Evolutionary conservation across 805 yeast species (phyloP), one percentile per base, ranked within the genome.

Genomic region (Metschnikowia henanensis): DNA sequence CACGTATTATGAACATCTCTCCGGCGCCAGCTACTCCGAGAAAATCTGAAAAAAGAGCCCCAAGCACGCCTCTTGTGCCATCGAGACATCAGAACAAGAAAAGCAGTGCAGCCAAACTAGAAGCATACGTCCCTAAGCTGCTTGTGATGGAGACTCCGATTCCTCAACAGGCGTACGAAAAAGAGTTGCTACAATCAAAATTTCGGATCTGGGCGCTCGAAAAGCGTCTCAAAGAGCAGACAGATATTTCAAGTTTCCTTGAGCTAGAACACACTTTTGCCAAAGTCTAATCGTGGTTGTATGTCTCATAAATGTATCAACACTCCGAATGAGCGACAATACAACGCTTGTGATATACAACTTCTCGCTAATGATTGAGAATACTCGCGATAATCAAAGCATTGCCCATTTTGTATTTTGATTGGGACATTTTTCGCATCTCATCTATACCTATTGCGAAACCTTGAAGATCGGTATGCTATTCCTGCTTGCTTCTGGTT

Each of bases 401-500:
- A n/a, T n/a, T n/a, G n/a, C n/a, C n/a, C n/a, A n/a, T n/a, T n/a
- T n/a, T n/a, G n/a, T n/a, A n/a, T n/a, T n/a, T n/a, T n/a, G n/a
- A n/a, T n/a, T n/a, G n/a, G n/a, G n/a, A n/a, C n/a, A n/a, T n/a
- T n/a, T n/a, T n/a, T n/a, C n/a, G n/a, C n/a, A n/a, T n/a, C n/a
- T n/a, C n/a, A n/a, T n/a, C n/a, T n/a, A n/a, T n/a, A n/a, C n/a
- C n/a, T n/a, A n/a, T n/a, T n/a, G n/a, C n/a, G n/a, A n/a, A n/a
- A n/a, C n/a, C n/a, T n/a, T n/a, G n/a, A n/a, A n/a, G n/a, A n/a
- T n/a, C n/a, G n/a, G n/a, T n/a, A n/a, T n/a, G n/a, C n/a, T n/a
- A 30, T n/a, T 25, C 37, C 30, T 36, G 41, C 40, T 43, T 41
- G 38, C 65, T 63, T 49, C 84, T 64, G 0, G 84, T 80, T 13